Conservation (phyloP, 768 basidiomycete genomes). For the Lentinula sp. region DNA sequence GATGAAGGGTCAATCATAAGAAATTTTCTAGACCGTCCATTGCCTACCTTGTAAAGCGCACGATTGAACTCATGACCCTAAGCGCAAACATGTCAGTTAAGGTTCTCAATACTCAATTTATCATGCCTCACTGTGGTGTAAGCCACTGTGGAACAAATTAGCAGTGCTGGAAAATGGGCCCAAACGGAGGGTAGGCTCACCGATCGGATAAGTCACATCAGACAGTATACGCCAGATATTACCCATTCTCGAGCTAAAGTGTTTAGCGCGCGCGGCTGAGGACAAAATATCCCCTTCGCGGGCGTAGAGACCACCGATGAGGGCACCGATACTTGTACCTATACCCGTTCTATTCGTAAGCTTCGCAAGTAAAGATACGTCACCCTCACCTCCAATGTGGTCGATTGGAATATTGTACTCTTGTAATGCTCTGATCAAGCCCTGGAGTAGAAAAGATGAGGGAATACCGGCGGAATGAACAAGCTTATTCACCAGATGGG, state of each 20-base stretch:
- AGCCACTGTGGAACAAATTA: conserved; percentile 39
- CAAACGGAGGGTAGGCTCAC: conserved; percentile 55
- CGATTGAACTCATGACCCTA: conserved; percentile 95
- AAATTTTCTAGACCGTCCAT: background rate
- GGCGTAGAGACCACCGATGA: conserved; percentile 93
- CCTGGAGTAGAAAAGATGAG: conserved; percentile 48
- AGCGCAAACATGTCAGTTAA: conserved; percentile 5
- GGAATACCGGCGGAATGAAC: conserved; percentile 22
- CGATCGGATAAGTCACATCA: conserved; percentile 87
- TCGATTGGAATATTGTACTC: conserved; percentile 93
- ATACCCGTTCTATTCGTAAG: conserved; percentile 2
- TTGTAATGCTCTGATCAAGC: conserved; percentile 87
- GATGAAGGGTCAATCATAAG: background rate
- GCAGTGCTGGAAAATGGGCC: conserved; percentile 36
- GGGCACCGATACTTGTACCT: conserved; percentile 87
- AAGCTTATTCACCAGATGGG: conserved; percentile 46
- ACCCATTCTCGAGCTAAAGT: conserved; percentile 87
- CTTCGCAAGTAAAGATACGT: background rate
- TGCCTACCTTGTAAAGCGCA: conserved; percentile 77
- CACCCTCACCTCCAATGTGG: conserved; percentile 67
- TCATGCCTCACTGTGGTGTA: conserved; percentile 68
- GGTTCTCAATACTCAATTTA: conserved; percentile 3
- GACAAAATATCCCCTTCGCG: conserved; percentile 89
- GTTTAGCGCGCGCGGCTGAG: conserved; percentile 79
- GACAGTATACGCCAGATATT: conserved; percentile 92